These are phyloP conservation scores for Ophiosphaerella korrae DNA, from an alignment of 2,329 filamentous ascomycete species.

Conservation along the genomic window DNA sequence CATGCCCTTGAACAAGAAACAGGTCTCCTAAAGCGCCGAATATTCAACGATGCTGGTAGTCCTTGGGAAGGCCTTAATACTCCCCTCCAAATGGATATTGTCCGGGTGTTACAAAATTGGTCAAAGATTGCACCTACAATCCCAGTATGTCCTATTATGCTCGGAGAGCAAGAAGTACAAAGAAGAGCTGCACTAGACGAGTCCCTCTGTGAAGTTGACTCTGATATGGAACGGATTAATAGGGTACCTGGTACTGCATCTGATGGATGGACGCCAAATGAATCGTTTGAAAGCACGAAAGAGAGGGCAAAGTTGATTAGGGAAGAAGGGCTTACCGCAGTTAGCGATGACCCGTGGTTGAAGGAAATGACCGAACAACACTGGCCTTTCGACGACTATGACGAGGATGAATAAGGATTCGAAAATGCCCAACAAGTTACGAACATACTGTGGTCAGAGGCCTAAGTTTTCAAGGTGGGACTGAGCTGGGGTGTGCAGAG, in stretches of 20 bases:
- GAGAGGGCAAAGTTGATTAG: constrained; percentile 15
- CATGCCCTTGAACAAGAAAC: constrained; percentile 24
- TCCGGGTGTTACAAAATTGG: constrained; percentile 27
- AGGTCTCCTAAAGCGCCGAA: constrained; percentile 24
- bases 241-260: constrained; percentile 25
- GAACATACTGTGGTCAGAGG: no score
- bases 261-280: constrained; percentile 34
- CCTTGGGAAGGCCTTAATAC: constrained; percentile 39
- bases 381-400: constrained; percentile 32
- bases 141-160: constrained; percentile 19
- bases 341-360: constrained; percentile 23
- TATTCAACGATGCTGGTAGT: constrained; percentile 27
- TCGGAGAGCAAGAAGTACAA: constrained; percentile 21
- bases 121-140: constrained; percentile 10
- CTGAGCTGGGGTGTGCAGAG: no score
- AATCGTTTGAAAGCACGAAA: constrained; percentile 27
- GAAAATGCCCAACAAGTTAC: no score
- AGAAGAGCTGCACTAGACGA: constrained; percentile 19
- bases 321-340: constrained; percentile 21
- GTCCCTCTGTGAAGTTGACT: constrained; percentile 19
- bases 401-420: constrained; percentile 18
- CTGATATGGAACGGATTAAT: constrained; percentile 22
- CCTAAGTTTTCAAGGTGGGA: no score
- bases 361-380: constrained; percentile 24
- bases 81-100: constrained; percentile 32